Evolutionary conservation across 805 yeast species (phyloP), one percentile per base, ranked within the genome.

Genomic region (Debaryomyces castellii): DNA sequence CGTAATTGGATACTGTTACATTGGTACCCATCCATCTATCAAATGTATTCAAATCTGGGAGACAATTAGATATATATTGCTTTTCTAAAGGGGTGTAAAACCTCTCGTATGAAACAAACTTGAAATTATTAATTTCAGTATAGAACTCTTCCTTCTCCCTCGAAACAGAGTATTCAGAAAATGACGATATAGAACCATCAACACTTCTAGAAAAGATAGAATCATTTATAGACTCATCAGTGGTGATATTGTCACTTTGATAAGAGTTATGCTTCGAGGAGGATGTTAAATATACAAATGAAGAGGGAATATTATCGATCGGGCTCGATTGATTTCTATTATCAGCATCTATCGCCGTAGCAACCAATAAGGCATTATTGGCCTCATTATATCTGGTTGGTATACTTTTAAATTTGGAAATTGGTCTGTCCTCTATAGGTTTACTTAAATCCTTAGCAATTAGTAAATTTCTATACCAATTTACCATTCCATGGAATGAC

Each of bases 401-500:
- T 25, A 64, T 54, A 27, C 56, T 49, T 50, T 62, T 66, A 38
- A 69, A 51, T 39, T 48, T 51, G 23, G 64, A 44, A 22, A 62
- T 44, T 17, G 37, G 41, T 38, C 72, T 52, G 14, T 37, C 43
- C 40, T 69, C 75, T 33, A 65, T 41, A 6, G 67, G 66, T 17
- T 41, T 32, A 40, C 66, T 57, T 43, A 72, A 60, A 47, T 71
- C 75, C 18, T 59, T 58, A 10, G 73, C 76, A 18, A 62, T 63
- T 16, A 45, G 46, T 35, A 72, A 54, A 39, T 57, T 56, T 30
- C 74, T 56, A 51, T 47, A 64, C 77, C 77, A 72, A 38, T 66
- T 62, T 12, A 64, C 52, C 67, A 70, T 58, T 2, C 64, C 67
- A 45, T 61, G 55, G 50, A 70, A 70, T 17, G 74, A 67, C 76